Evolutionary conservation across 768 basidiomycete genomes (phyloP).

Genomic region (Leccinum ochraceum): DNA sequence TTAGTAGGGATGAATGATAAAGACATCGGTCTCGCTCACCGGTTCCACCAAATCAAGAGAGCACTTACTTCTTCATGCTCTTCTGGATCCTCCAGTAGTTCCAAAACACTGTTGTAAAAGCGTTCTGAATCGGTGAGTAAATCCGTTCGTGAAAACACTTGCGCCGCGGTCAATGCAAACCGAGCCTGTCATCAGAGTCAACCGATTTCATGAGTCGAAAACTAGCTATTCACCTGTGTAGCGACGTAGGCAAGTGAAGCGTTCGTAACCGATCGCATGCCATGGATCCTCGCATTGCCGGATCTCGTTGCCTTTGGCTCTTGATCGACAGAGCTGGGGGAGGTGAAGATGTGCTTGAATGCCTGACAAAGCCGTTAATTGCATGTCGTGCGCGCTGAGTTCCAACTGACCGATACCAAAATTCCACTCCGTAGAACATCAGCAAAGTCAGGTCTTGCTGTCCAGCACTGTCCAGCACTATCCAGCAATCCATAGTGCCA

Average conservation of each 20-base stretch:
- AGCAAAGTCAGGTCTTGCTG: no score
- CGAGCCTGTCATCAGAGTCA: no score
- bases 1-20: background rate
- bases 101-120: background rate
- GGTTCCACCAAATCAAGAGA: background rate
- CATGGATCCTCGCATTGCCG: background rate
- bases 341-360: background rate
- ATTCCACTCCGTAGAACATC: background rate
- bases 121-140: background rate
- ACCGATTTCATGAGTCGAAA: background rate
- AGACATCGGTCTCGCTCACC: background rate
- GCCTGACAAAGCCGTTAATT: background rate
- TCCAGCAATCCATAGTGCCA: no score
- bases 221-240: background rate
- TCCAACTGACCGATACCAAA: background rate
- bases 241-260: background rate
- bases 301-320: background rate
- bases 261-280: background rate
- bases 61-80: background rate
- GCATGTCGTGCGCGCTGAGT: background rate
- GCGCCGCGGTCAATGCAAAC: background rate
- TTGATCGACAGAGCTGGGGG: background rate
- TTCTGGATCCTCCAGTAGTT: background rate
- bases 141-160: background rate
- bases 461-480: no score